Evolutionary conservation across 2,329 filamentous ascomycete genomes (phyloP), one percentile per base, ranked within the genome.

Genomic region (Celoporthe dispersa): DNA sequence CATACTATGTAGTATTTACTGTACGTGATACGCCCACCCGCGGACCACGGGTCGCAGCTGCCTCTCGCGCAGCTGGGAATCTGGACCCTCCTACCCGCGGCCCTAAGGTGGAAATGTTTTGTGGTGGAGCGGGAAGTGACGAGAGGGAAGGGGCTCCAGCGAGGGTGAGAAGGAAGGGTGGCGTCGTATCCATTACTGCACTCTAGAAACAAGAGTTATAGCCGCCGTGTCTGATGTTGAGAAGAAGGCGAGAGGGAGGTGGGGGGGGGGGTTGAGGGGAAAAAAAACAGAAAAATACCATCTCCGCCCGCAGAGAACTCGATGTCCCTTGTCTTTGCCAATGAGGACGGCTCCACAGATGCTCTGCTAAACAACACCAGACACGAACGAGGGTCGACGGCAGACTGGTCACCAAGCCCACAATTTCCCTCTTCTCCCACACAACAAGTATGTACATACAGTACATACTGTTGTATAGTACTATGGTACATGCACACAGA

Each of bases 21-120:
- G 37, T 25, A 48, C 28, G 51, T 64, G 51, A 25, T 28, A 69
- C 61, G 57, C 35, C 51, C 61, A 55, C 57, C 65, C 44, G 70
- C 68, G 70, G 65, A 66, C 62, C 55, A 62, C 65, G 68, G 68
- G 51, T 70, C 68, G 60, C 16, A 48, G 19, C n/a, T 48, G 41
- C 62, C 39, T 28, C 61, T 64, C 62, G 62, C 28, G 39, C 41
- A 51, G 62, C 70, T 60, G 51, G 48, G 57, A 68, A 60, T 67
- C 70, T 68, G 44, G 70, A 65, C 60, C 68, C 53, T 59, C 33
- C 35, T 22, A 31, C 39, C 31, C 61, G 64, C 28, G 28, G 7
- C 12, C 53, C 22, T 33, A 25, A 12, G 33, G 33, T 22, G 25
- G 62, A 48, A 48, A n/a, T n/a, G 44, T 9, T 48, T 14, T 44